Conservation (phyloP, 176 grass and related monocot species). For the Hordeum marinum region DNA sequence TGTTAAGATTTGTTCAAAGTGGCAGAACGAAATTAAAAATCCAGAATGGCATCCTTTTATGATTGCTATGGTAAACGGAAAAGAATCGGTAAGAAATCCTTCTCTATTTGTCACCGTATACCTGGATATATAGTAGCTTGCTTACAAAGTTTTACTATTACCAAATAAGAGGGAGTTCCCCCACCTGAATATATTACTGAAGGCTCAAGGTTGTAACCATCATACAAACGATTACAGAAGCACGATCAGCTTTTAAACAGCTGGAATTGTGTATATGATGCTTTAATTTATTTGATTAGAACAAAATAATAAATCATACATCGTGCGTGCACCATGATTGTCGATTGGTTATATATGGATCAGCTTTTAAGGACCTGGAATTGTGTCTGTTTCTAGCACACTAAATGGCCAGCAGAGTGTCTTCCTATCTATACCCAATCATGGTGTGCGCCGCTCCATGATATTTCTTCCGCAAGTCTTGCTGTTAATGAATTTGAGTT, state of each 20-base stretch:
- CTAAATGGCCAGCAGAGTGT: neutral
- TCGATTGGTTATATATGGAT: too few species aligned
- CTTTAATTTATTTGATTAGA: neutral
- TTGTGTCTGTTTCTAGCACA: neutral
- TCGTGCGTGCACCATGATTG: too few species aligned
- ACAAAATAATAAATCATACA: neutral
- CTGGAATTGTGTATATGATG: neutral
- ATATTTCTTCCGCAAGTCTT: neutral
- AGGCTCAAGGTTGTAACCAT: too few species aligned
- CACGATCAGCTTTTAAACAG: neutral
- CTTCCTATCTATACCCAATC: neutral
- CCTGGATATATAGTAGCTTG: neutral
- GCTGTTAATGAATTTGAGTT: neutral
- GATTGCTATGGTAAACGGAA: constrained; percentile 28
- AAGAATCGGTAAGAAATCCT: constrained; percentile 36
- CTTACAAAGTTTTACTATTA: neutral
- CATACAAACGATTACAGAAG: too few species aligned
- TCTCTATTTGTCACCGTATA: neutral
- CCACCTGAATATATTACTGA: too few species aligned
- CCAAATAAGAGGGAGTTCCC: neutral
- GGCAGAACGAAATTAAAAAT: constrained; percentile 69
- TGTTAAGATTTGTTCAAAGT: constrained; percentile 36
- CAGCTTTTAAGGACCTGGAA: too few species aligned
- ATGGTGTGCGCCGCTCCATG: neutral
- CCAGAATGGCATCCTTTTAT: constrained; percentile 64